Conservation (phyloP, 2,329 filamentous ascomycete genomes). For the Colletotrichum sp. region DNA sequence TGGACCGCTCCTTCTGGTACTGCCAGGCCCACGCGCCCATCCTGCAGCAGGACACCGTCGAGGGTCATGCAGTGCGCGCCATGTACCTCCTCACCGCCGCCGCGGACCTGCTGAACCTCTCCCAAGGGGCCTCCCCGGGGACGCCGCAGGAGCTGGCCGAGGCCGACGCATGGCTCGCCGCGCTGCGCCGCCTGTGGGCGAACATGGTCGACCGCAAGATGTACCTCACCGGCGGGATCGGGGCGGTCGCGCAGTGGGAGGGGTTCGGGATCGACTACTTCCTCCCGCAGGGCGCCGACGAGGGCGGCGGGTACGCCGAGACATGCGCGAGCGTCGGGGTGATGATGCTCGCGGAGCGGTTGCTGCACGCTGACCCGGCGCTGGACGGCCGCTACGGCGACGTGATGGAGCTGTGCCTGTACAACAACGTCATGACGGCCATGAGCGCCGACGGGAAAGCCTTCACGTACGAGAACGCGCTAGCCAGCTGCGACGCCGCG, state of each 20-base stretch:
- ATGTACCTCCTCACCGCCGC: slow-evolving; percentile 66
- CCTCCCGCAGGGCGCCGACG: slow-evolving; percentile 62
- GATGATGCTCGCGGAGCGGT: slow-evolving; percentile 64
- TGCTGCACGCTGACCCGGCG: slow-evolving; percentile 52
- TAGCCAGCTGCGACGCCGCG: slow-evolving; percentile 57
- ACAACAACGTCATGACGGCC: slow-evolving; percentile 64
- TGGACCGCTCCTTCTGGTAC: slow-evolving; percentile 49
- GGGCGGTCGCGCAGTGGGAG: slow-evolving; percentile 62
- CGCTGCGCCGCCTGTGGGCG: slow-evolving; percentile 57
- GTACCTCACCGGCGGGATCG: slow-evolving; percentile 68
- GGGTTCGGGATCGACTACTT: slow-evolving; percentile 66
- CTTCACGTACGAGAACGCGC: slow-evolving; percentile 68
- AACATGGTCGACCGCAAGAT: slow-evolving; percentile 68
- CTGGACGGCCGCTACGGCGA: slow-evolving; percentile 60
- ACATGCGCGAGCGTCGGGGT: slow-evolving; percentile 66
- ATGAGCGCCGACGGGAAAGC: slow-evolving; percentile 60
- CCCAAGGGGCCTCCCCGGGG: slow-evolving; percentile 22
- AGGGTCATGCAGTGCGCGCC: slow-evolving; percentile 65
- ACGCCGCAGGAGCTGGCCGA: slow-evolving; percentile 25
- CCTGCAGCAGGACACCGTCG: slow-evolving; percentile 55
- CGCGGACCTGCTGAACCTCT: slow-evolving; percentile 56
- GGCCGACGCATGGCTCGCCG: slow-evolving; percentile 35
- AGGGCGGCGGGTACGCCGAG: slow-evolving; percentile 67
- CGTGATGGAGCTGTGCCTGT: slow-evolving; percentile 65
- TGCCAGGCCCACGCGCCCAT: slow-evolving; percentile 63